Evolutionary conservation across 1,139 yeast species (phyloP).

Genomic region (Zygotorulaspora mrakii): DNA sequence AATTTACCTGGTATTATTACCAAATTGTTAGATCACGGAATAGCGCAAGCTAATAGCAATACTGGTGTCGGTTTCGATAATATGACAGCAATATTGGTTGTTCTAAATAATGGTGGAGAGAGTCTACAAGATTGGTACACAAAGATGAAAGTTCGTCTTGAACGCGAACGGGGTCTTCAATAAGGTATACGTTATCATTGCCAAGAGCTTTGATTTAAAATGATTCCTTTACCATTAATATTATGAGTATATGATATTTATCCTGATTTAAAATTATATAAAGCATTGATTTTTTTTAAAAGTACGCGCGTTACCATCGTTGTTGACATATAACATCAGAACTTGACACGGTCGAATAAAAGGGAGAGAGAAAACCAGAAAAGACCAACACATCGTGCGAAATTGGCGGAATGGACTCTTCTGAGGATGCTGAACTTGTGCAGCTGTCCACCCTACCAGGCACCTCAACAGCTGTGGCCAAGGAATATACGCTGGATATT

Average conservation of each 20-base stretch:
- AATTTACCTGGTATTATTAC: slow-evolving; percentile 57
- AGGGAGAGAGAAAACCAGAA: neutral
- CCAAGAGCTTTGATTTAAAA: too few relatives aligned
- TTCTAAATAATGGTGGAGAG: slow-evolving; percentile 47
- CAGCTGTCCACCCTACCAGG: slow-evolving; percentile 16
- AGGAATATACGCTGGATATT: slow-evolving; percentile 58
- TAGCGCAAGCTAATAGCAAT: slow-evolving; percentile 66
- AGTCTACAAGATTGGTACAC: slow-evolving; percentile 56
- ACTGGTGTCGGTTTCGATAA: slow-evolving; percentile 81
- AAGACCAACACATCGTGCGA: neutral
- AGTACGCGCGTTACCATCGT: neutral
- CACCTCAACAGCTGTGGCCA: slow-evolving; percentile 38
- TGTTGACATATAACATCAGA: neutral
- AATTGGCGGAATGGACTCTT: neutral
- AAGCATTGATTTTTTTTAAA: neutral
- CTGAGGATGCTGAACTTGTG: slow-evolving; percentile 4
- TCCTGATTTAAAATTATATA: neutral
- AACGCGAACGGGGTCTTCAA: slow-evolving; percentile 43
- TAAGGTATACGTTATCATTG: too few relatives aligned
- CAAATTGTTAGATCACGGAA: slow-evolving; percentile 58
- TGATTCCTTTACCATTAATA: too few relatives aligned
- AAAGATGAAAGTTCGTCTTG: slow-evolving; percentile 47
- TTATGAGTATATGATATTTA: slow-evolving; percentile 1
- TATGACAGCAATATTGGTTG: slow-evolving; percentile 67
- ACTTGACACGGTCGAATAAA: neutral